Evolutionary conservation across 2,329 filamentous ascomycete species (phyloP), one percentile per base, ranked within the genome.

Genomic region (Stagonosporopsis vannaccii): DNA sequence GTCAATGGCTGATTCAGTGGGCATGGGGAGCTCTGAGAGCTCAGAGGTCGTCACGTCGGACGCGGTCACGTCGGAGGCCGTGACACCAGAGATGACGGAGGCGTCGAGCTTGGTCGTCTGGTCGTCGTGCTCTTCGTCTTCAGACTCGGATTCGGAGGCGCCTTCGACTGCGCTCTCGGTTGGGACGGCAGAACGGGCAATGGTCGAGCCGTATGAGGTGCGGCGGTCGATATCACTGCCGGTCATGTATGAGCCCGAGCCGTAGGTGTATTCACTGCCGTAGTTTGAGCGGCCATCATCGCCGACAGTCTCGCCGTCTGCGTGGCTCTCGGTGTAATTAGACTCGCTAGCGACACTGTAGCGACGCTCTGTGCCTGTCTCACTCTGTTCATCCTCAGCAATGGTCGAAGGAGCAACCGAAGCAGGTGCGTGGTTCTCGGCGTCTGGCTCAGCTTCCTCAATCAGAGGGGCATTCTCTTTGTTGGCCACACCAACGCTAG

Each of bases 221-320:
- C 80, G 75, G n/a, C 79, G 73, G 45, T 68, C 66, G 11, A 79
- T 59, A 33, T 81, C 79, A 57, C 75, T 80, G 48, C 79, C 80
- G 1, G 78, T 81, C 71, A 81, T 75, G 68, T 82, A 82, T 2
- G 76, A 77, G n/a, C 79, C 79, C n/a, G 78, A 80, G 7, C 72
- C 80, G 56, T 79, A 81, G 0, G 78, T 79, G 61, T 79, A 75
- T 44, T 81, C 78, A 52, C 76, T 79, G 25, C 71, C 78, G 58
- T 75, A 79, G 66, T 76, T 77, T 13, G 69, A 76, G 17, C 76
- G 74, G n/a, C 68, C 70, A 35, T 75, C 72, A 5, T 50, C 33
- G 50, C 74, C 69, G 33, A 76, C 74, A 6, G 65, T 72, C 51
- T 74, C 71, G 25, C 71, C 73, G 5, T 75, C 74, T 8, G 60